A percentile compares a stretch with the other conserved stretches of the same genome.
Conservation (phyloP, 2,329 filamentous ascomycete genomes). For the Fusarium sp. region DNA sequence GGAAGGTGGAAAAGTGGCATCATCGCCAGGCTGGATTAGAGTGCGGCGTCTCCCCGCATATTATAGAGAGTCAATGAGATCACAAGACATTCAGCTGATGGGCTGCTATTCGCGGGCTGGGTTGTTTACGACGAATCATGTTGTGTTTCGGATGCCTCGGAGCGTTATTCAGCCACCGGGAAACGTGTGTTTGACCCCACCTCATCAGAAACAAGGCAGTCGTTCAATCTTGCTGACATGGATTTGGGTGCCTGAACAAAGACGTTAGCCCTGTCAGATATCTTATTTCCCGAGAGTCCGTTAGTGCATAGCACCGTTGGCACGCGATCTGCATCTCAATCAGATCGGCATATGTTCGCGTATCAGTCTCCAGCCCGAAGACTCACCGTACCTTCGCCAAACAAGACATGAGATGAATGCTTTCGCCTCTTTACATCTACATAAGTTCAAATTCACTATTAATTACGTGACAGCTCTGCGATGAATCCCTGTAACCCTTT, state of each 20-base stretch:
- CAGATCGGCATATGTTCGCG: not conserved
- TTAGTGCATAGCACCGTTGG: not conserved
- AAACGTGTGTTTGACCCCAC: conserved; percentile 1
- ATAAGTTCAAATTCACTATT: rapidly evolving
- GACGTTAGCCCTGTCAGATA: not conserved
- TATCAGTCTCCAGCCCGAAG: not conserved
- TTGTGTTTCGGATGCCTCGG: conserved; percentile 1
- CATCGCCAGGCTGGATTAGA: not conserved
- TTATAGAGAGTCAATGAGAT: not conserved
- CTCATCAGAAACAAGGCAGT: not conserved
- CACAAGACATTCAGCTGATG: not conserved
- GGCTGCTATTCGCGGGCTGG: not conserved
- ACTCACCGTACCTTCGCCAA: not conserved
- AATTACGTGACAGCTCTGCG: rapidly evolving
- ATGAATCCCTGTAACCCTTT: rapidly evolving
- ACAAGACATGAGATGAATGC: rapidly evolving
- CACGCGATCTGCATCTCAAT: not conserved
- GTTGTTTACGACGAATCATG: not conserved
- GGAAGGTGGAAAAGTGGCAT: not conserved
- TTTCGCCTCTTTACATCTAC: rapidly evolving
- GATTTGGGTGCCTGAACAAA: not conserved
- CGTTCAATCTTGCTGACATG: not conserved
- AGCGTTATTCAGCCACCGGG: not conserved
- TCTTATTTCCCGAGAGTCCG: not conserved
- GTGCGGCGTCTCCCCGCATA: not conserved